Evolutionary conservation across 2,329 filamentous ascomycete species (phyloP).

Genomic region (Curvularia eragrostidis): DNA sequence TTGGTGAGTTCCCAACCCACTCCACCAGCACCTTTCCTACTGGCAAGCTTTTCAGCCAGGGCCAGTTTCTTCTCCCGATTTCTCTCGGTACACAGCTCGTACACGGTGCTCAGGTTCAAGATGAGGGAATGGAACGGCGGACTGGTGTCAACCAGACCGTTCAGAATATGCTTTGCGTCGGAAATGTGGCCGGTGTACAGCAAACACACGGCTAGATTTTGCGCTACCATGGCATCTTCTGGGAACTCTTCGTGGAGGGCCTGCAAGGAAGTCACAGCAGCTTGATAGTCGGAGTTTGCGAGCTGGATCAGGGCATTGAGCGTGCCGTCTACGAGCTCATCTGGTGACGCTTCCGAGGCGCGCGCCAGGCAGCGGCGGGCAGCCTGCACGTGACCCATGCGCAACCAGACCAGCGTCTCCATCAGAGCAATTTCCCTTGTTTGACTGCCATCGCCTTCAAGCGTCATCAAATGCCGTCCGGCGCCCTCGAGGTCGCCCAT

Average conservation of each 20-base stretch:
- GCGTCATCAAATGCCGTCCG: constrained; percentile 70
- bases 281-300: constrained; percentile 75
- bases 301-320: constrained; percentile 76
- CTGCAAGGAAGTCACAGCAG: constrained; percentile 69
- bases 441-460: constrained; percentile 49
- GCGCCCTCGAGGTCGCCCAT: constrained; percentile 90
- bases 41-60: constrained; percentile 74
- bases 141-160: constrained; percentile 67
- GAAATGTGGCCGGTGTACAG: constrained; percentile 78
- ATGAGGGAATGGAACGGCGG: constrained; percentile 74
- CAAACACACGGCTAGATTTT: constrained; percentile 84
- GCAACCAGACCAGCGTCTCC: constrained; percentile 73
- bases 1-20: constrained; percentile 74
- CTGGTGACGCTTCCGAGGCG: constrained; percentile 27
- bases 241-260: constrained; percentile 56
- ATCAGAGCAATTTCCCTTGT: constrained; percentile 47
- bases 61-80: constrained; percentile 72
- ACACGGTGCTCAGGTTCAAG: constrained; percentile 90
- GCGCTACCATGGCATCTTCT: constrained; percentile 72
- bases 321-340: constrained; percentile 49
- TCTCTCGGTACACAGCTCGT: constrained; percentile 86
- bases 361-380: constrained; percentile 64
- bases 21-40: constrained; percentile 56
- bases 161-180: constrained; percentile 69
- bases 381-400: constrained; percentile 76